Base-by-base conservation (phyloP, 768 basidiomycete genomes). In the Suillus alpinus region DNA sequence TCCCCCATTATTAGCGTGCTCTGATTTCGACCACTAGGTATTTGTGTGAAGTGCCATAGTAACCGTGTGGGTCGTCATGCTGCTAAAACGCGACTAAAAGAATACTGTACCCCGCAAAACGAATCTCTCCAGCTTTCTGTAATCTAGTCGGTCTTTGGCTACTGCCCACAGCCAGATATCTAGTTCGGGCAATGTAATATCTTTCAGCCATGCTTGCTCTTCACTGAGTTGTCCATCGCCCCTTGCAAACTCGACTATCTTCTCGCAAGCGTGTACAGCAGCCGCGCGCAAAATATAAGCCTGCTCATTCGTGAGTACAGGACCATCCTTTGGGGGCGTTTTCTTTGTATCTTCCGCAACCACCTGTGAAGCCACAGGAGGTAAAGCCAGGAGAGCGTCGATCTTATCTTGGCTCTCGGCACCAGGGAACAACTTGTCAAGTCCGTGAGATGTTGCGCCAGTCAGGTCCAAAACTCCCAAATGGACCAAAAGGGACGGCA, bases 81-180 rank as follows among this genome's bases (percentile, higher is more conserved):
- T 50, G 0, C 34, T 14, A 26, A 23, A 23, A 1, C 8, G 7
- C 13, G 7, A 23, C 80, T 72, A 94, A 71, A 91, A 95, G 71
- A 86, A 92, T 43, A 83, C 76, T 0, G 91, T 91, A 62, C 86
- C 77, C 59, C 78, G 76, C 69, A 83, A 73, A n/a, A 82, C 87
- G 67, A 93, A 89, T 64, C 92, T 77, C 65, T 80, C 79, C 43
- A 94, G 76, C 53, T 73, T 73, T 56, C 88, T 77, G 68, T 92
- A 92, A 71, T 92, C 91, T 34, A 74, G 65, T 63, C 90, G 78
- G 65, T 92, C 91, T 69, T 94, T 93, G 40, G 89, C 90, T 5
- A 91, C 82, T 36, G 85, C 79, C 89, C 92, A 91, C n/a, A 94
- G 71, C 90, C 91, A 94, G 67, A 81, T 82, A 67, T 93, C 88